phyloP scores from a whole-genome alignment of 148 eudicot genomes.

The Camellia lanceoleosa region DNA sequence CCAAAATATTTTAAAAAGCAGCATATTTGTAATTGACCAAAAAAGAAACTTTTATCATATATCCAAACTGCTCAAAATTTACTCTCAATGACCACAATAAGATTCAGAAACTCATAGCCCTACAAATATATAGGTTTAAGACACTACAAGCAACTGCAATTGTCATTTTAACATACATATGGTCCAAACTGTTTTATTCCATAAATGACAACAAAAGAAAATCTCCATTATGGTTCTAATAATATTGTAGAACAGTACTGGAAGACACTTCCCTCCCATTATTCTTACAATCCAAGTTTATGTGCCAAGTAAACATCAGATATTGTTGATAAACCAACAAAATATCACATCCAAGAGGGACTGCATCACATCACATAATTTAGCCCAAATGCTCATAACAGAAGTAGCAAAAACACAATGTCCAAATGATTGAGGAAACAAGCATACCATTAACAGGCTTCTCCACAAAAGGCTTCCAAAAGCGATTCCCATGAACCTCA shows the following conservation, averaged over 20 bases:
- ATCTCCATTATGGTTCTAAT: not conserved
- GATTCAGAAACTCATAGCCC: too few species aligned
- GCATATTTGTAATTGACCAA: not conserved
- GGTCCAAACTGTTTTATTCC: not conserved
- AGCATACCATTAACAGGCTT: constrained; percentile 86
- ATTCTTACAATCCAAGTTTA: not conserved
- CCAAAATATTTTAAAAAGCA: not conserved
- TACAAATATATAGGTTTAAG: too few species aligned
- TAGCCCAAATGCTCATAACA: constrained; percentile 4
- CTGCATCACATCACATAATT: not conserved
- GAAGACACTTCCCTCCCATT: not conserved
- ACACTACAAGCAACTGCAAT: not conserved
- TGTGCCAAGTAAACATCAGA: not conserved
- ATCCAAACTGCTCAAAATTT: too few species aligned
- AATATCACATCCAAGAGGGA: not conserved
- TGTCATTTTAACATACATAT: not conserved
- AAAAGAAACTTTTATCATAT: too few species aligned
- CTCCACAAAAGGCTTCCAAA: constrained; percentile 98
- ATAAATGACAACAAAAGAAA: not conserved
- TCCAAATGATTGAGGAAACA: not conserved
- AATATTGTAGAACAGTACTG: not conserved
- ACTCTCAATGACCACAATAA: too few species aligned
- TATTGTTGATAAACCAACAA: not conserved
- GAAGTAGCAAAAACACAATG: not conserved
- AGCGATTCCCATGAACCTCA: constrained; percentile 80